Conservation (phyloP, 2,329 filamentous ascomycete genomes). For the Venturia effusa region DNA sequence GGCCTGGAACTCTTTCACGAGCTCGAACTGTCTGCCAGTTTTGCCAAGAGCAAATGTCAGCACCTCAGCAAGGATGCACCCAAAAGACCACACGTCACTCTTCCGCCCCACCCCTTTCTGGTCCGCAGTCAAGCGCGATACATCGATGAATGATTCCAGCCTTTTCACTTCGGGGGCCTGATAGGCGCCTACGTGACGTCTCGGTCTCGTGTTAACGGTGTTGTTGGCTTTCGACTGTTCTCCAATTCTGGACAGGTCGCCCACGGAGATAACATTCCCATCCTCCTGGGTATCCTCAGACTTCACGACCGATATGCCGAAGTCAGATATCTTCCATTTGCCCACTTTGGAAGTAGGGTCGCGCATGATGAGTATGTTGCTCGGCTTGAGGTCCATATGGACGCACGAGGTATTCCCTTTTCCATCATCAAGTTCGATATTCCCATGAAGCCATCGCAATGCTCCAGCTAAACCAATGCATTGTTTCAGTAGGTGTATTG, state of each 20-base stretch:
- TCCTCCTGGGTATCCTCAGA: not conserved
- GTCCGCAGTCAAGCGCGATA: not conserved
- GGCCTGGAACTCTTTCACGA: not conserved
- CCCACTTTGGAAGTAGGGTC: not conserved
- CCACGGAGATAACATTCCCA: not conserved
- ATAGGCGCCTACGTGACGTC: not conserved
- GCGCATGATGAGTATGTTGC: conserved; percentile 13
- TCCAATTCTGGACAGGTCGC: not conserved
- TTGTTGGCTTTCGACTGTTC: not conserved
- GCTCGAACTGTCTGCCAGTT: not conserved
- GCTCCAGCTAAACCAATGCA: not conserved
- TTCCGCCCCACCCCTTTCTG: not conserved
- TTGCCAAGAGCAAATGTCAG: not conserved
- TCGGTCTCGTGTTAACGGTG: not conserved
- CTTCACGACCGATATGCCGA: not conserved
- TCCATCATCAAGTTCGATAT: not conserved
- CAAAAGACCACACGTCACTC: conserved; percentile 2
- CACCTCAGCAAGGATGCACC: not conserved
- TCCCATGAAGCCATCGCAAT: not conserved
- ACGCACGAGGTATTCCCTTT: not conserved
- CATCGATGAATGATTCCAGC: not conserved
- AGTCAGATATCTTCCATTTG: not conserved
- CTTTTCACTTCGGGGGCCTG: not conserved
- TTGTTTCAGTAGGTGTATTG: not conserved
- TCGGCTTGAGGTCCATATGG: conserved; percentile 14